Evolutionary conservation across 257 asterid species (phyloP).

Genomic region (Solanum bulbocastanum): DNA sequence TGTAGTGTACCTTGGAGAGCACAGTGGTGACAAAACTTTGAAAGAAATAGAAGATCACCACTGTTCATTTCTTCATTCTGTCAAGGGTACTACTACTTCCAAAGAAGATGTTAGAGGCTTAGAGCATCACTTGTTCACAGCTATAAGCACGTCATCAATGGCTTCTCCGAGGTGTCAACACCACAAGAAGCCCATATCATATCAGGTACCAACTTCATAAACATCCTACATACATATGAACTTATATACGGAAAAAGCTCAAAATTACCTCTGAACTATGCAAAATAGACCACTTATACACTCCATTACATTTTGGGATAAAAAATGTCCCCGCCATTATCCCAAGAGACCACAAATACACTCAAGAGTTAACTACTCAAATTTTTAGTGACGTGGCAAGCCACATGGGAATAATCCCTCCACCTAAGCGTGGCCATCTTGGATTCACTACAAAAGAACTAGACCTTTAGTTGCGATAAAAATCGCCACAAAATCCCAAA

Average conservation of each 20-base stretch:
- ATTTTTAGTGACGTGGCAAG: too few relatives aligned
- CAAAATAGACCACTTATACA: too few relatives aligned
- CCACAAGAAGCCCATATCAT: conserved; percentile 30
- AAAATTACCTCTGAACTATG: too few relatives aligned
- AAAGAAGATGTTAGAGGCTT: conserved; percentile 28
- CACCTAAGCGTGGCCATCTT: too few relatives aligned
- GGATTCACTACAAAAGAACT: too few relatives aligned
- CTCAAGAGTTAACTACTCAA: too few relatives aligned
- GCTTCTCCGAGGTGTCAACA: conserved; percentile 42
- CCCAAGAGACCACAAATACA: too few relatives aligned
- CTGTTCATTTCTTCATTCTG: conserved; percentile 2
- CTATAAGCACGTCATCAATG: conserved; percentile 35
- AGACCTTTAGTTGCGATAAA: too few relatives aligned
- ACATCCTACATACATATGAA: not conserved
- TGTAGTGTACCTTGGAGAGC: conserved; percentile 37
- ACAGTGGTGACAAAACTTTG: conserved; percentile 12
- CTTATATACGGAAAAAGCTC: not conserved
- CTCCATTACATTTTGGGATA: too few relatives aligned
- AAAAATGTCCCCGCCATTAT: too few relatives aligned
- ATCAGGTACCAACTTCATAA: conserved; percentile 5
- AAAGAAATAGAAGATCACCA: conserved; percentile 25
- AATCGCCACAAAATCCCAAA: too few relatives aligned
- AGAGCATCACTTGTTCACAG: conserved; percentile 26
- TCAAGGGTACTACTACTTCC: conserved; percentile 15
- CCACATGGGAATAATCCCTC: too few relatives aligned